Base-by-base conservation (phyloP, 2,329 filamentous ascomycete genomes). In the Hypoxylon sp. region DNA sequence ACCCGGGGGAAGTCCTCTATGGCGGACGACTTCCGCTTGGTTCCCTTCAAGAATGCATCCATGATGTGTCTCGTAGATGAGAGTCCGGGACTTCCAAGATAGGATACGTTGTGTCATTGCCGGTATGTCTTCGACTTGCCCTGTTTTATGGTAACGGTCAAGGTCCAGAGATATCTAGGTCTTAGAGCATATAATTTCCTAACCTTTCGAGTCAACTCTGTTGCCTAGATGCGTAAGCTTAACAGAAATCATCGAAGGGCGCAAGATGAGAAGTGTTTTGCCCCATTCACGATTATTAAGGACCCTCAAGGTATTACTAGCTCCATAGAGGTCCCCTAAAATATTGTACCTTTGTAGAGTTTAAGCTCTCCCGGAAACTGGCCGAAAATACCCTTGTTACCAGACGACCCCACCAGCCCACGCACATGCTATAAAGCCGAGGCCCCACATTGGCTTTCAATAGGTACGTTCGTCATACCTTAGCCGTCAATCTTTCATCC, bases 1-100 rank as follows among this genome's bases (percentile, higher is more conserved):
- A 75, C 68, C 30, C 50, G 34, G 57, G 23, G 60, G 49, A 17
- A 56, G 32, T 63, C 63, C 62, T 66, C 57, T 9, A 63, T 7
- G n/a, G 72, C 36, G 9, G 77, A 75, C 23, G 74, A 74, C 72
- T 80, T 89, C 60, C 87, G 85, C 77, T 89, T 90, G 61, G 80
- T 81, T 17, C 82, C 80, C 9, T 82, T 83, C 60, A 90, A 77
- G 74, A 89, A 90, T 28, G 84, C 79, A 70, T 90, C 85, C 88
- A 90, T 90, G 52, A 45, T 77, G 63, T 34, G 52, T 7, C 17
- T 57, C 45, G 56, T 59, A 51, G 17, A 55, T 11, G 23, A 58
- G 34, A 55, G 55, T 36, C n/a, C 19, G 43, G 19, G 36, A 48
- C 34, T 50, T 28, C 38, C 50, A 59, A 51, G 17, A 38, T 55